Conservation (phyloP, 192 early-diverging fungal genomes). For the Allomyces macrogynus region DNA sequence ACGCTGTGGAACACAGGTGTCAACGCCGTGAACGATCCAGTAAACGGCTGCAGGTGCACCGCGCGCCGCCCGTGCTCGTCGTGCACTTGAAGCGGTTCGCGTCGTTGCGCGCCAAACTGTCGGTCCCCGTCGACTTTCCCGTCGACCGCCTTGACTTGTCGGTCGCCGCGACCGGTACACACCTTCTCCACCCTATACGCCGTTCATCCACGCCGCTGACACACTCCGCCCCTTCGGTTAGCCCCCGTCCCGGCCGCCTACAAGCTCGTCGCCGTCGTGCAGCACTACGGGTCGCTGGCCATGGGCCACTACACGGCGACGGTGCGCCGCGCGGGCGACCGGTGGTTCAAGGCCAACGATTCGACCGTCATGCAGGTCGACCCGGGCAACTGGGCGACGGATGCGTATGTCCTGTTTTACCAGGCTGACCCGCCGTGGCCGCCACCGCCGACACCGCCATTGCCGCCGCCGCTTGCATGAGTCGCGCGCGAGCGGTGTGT, state of each 20-base stretch:
- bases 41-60: background rate
- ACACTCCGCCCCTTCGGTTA: background rate
- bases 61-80: background rate
- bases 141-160: background rate
- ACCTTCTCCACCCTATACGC: background rate
- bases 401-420: background rate
- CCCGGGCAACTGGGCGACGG: background rate
- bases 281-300: background rate
- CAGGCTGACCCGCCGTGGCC: background rate
- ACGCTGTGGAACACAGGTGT: background rate
- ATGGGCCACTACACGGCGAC: background rate
- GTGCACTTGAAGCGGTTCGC: background rate
- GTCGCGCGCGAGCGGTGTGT: too few species aligned
- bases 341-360: background rate
- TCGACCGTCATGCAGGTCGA: background rate
- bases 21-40: background rate
- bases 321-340: background rate
- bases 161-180: background rate
- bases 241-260: background rate
- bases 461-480: too few species aligned
- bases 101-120: background rate
- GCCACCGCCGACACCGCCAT: too few species aligned
- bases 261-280: background rate
- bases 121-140: background rate
- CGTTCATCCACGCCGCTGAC: background rate